These are phyloP conservation scores for Cyclotella choctawhatcheeana DNA, from an alignment of 108 stramenopile species.

Conservation along the genomic window DNA sequence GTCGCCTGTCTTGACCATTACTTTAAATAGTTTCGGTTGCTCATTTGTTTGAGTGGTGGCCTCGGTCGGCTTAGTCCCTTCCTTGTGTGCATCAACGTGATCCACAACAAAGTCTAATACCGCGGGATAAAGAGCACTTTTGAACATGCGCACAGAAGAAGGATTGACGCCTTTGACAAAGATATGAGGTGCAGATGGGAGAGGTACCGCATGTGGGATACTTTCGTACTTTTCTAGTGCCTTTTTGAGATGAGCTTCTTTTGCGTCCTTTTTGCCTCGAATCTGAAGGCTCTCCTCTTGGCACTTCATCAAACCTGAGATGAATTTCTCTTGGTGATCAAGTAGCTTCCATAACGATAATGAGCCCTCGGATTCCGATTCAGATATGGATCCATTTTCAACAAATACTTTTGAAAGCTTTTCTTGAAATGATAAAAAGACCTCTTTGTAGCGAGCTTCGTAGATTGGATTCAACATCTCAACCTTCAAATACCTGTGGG, in stretches of 20 bases:
- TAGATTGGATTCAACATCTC: conserved; percentile 87
- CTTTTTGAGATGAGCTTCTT: conserved; percentile 82
- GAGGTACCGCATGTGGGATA: conserved; percentile 78
- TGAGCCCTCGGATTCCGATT: conserved; percentile 3
- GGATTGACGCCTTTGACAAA: conserved; percentile 75
- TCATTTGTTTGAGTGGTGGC: conserved; percentile 20
- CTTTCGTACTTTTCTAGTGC: conserved; percentile 66
- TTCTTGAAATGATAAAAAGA: conserved; percentile 74
- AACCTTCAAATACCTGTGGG: conserved; percentile 82
- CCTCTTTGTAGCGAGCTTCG: conserved; percentile 81
- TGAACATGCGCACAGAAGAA: conserved; percentile 85
- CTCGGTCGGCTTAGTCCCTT: conserved; percentile 6
- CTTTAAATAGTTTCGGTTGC: conserved; percentile 66
- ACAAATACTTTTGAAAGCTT: conserved; percentile 48
- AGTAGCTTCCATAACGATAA: conserved; percentile 79
- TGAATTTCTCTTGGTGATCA: conserved; percentile 79
- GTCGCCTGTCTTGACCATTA: conserved; percentile 99
- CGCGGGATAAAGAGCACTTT: conserved; percentile 95
- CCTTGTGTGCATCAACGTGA: conserved; percentile 24
- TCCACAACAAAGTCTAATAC: conserved; percentile 89
- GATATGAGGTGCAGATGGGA: conserved; percentile 92
- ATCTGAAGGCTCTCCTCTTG: conserved; percentile 67
- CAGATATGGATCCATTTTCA: conserved; percentile 35
- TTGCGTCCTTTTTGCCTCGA: conserved; percentile 88
- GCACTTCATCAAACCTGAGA: conserved; percentile 83